Evolutionary conservation across 2,329 filamentous ascomycete species (phyloP), one percentile per base, ranked within the genome.

Genomic region (Hypoxylon sp.): DNA sequence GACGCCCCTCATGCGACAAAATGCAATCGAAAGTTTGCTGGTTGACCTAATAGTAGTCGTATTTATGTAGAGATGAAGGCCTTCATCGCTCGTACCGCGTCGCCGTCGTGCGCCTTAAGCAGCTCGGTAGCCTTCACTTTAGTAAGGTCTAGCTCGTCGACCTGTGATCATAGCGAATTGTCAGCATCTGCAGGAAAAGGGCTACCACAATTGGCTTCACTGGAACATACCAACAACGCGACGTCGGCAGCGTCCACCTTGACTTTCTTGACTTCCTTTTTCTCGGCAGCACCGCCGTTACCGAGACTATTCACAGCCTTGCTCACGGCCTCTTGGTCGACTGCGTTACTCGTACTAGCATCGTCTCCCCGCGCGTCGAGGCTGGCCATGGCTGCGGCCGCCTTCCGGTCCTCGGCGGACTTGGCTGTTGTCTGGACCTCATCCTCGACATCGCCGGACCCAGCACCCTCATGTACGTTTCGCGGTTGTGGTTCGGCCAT

Each of bases 181-280:
- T 70, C 31, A 68, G 59, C 37, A 54, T 48, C 17, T 37, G 21
- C 17, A 54, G 17, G 61, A 51, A 46, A 21, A 17, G 13, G 2
- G 11, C 17, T 15, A 35, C 6, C 3, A 11, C 8, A 6, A 24
- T 42, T 27, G 19, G 15, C 37, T 1, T n/a, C 13, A 48, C 6
- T 48, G 15, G 5, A 61, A 82, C 88, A 72, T 77, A 92, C 91
- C 78, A 95, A 77, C 54, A 95, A 80, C 3, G 85, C 80, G 4
- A 95, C 91, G 78, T 95, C 92, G 2, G 86, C 88, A 5, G 87
- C 80, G 68, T 94, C 92, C 50, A 95, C 88, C 83, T 94, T 95
- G 75, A 94, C 86, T 76, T 86, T 87, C 81, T 87, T 89, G 8
- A 78, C 73, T 59, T 81, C 80, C 75, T 82, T 84, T 70, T 82